Evolutionary conservation across 805 yeast genomes (phyloP), one percentile per base, ranked within the genome.

Genomic region (Torulaspora franciscae): DNA sequence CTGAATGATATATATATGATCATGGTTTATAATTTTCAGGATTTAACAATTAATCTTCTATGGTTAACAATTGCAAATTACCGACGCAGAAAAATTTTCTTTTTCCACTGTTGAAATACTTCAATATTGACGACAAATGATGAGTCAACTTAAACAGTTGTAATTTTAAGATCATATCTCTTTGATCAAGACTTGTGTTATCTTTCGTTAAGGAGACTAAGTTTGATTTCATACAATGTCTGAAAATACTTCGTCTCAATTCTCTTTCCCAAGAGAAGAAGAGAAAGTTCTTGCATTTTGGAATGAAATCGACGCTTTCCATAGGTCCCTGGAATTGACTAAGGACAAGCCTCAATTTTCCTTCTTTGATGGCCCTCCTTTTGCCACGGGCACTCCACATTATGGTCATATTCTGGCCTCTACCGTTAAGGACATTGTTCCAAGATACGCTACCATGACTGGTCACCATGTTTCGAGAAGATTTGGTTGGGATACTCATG

Each of bases 401-500:
- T 95, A 93, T 66, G 99, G 99, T 52, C 99, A 93, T 64, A 84
- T 93, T 62, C 73, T 93, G 67, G 95, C 98, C 2, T 93, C 98
- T 32, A 93, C 99, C 46, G 87, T 90, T 61, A 93, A 91, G 69
- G 99, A 93, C 71, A 87, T 93, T 55, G 91, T 93, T 45, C 99
- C 99, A 45, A 80, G 99, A 64, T 93, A 88, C 64, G 98, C 98
- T 48, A 85, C 95, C 52, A 91, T 93, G 99, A 91, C 85, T 58
- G 99, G 99, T 15, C 83, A 80, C 68, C 87, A 84, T 58, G 99
- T 93, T 34, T 96, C 87, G 70, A 86, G 99, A 72, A 80, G 98
- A 61, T 93, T 93, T 55, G 99, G 99, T 51, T 93, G 99, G 99
- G 99, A 93, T 70, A 93, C 99, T 45, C 99, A 93, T 67, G 99